Evolutionary conservation across 331 rosid species (phyloP).

Genomic region (Malus hybrid): DNA sequence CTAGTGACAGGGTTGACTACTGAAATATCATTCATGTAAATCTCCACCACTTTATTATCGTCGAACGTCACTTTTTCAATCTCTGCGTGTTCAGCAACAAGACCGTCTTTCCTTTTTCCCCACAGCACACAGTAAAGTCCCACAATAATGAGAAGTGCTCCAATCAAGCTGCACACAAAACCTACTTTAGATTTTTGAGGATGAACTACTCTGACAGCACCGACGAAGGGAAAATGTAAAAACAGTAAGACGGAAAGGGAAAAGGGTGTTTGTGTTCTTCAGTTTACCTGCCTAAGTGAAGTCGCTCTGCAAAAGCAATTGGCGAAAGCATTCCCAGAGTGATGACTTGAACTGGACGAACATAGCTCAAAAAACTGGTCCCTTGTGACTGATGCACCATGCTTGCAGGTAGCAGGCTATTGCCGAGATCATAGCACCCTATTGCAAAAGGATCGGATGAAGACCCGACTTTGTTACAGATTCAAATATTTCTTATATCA

Average conservation of each 20-base stretch:
- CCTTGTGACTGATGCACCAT: conserved; percentile 33
- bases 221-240: background rate
- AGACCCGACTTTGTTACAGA: background rate
- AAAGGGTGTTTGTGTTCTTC: background rate
- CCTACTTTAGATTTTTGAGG: background rate
- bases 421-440: conserved; percentile 24
- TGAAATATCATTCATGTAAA: conserved; percentile 3
- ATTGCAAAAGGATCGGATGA: background rate
- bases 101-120: conserved; percentile 16
- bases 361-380: conserved; percentile 34
- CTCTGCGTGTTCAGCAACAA: background rate
- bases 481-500: background rate
- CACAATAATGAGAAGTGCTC: conserved; percentile 16
- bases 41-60: background rate
- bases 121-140: conserved; percentile 30
- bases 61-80: background rate
- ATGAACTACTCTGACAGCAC: background rate
- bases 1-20: background rate
- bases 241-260: background rate
- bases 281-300: conserved; percentile 23
- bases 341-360: conserved; percentile 17
- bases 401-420: conserved; percentile 18
- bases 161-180: conserved; percentile 19
- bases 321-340: conserved; percentile 17
- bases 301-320: conserved; percentile 24